These are phyloP conservation scores for Emericellopsis terricola DNA, from an alignment of 495 filamentous ascomycete genomes.

Conservation along the genomic window DNA sequence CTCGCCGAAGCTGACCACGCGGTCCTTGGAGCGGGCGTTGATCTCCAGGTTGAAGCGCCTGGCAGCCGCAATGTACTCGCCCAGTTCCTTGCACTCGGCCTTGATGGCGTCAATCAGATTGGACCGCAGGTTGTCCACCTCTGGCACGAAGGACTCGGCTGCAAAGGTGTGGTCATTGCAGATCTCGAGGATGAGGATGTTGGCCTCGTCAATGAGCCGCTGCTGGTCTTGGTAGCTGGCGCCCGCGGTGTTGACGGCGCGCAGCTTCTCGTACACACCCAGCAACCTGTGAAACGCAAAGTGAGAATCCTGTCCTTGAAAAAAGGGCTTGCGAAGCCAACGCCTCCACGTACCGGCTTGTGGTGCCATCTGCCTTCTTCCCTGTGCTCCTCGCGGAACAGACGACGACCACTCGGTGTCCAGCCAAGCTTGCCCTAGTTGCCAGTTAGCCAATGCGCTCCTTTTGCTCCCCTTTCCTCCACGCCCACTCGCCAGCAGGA, in stretches of 20 bases:
- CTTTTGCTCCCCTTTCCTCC: background rate
- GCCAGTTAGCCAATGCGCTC: conserved; percentile 1
- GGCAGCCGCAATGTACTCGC: conserved; percentile 35
- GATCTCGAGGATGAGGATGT: conserved; percentile 54
- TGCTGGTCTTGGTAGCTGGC: conserved; percentile 41
- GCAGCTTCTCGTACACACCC: conserved; percentile 44
- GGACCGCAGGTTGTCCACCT: conserved; percentile 37
- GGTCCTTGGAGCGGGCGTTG: conserved; percentile 66
- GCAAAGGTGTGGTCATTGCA: conserved; percentile 55
- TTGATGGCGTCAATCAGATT: conserved; percentile 42
- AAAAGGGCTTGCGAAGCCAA: background rate
- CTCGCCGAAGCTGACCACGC: conserved; percentile 82
- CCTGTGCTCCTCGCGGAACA: conserved; percentile 85
- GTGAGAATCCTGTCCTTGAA: background rate
- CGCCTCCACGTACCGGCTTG: conserved; percentile 57
- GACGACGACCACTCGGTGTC: conserved; percentile 65
- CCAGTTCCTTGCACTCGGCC: conserved; percentile 47
- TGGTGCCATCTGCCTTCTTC: conserved; percentile 82
- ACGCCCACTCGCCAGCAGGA: background rate
- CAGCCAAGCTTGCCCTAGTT: conserved; percentile 42
- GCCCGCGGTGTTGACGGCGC: conserved; percentile 47
- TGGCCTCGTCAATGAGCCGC: conserved; percentile 51
- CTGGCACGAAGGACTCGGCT: conserved; percentile 40
- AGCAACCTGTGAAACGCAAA: conserved; percentile 18
- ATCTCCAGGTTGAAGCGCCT: conserved; percentile 49